Conservation (phyloP, 2,329 filamentous ascomycete species). For the Penicillium corylophilum region DNA sequence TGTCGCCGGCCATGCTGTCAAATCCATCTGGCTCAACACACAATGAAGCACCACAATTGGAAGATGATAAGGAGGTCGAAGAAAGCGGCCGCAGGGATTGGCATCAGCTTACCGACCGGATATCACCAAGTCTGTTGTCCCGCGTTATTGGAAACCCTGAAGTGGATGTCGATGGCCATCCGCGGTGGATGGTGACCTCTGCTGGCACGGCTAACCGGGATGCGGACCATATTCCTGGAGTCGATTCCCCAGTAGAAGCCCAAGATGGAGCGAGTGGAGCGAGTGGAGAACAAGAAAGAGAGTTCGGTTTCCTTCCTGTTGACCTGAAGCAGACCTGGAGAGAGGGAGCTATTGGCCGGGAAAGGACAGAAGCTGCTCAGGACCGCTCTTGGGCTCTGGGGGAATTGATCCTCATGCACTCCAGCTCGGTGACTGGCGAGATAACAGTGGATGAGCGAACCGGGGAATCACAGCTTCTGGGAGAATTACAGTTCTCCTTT, state of each 20-base stretch:
- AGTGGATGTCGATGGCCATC: conserved; percentile 40
- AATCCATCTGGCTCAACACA: conserved; percentile 26
- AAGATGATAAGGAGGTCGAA: conserved; percentile 27
- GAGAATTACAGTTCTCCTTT: conserved; percentile 63
- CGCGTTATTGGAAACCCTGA: conserved; percentile 49
- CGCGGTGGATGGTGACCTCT: conserved; percentile 57
- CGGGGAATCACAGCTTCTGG: conserved; percentile 48
- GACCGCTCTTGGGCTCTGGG: conserved; percentile 63
- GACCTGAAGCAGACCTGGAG: conserved; percentile 64
- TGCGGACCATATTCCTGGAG: conserved; percentile 59
- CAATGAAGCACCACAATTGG: conserved; percentile 10
- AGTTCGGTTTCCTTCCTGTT: conserved; percentile 57
- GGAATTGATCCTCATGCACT: conserved; percentile 48
- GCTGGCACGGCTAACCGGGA: conserved; percentile 58
- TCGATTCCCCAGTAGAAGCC: conserved; percentile 36
- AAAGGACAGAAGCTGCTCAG: conserved; percentile 61
- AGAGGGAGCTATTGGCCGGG: conserved; percentile 59
- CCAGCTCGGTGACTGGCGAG: conserved; percentile 22
- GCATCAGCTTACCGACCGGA: conserved; percentile 51
- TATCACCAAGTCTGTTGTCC: conserved; percentile 51
- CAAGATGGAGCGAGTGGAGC: conserved; percentile 18
- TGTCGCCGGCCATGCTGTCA: conserved; percentile 47
- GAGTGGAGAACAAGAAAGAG: conserved; percentile 41
- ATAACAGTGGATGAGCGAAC: conserved; percentile 26
- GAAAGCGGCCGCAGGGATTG: conserved; percentile 54